Conservation (phyloP, 2,329 filamentous ascomycete species). For the Verticillium tricorpus region DNA sequence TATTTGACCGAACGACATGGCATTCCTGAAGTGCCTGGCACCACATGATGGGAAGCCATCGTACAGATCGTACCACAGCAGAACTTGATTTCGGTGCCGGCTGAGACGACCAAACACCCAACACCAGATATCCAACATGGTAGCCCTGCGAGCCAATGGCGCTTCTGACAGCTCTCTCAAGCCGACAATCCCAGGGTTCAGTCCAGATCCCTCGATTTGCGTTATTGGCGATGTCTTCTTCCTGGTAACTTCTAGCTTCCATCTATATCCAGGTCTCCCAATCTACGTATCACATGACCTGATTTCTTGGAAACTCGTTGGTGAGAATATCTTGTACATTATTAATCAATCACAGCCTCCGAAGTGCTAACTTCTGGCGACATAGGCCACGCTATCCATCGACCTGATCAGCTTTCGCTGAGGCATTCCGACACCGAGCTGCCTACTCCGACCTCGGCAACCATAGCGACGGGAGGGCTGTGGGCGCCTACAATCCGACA, state of each 20-base stretch:
- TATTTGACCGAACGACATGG: too few species aligned
- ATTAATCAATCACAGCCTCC: too few species aligned
- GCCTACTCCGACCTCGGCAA: neutral
- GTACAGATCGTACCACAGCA: too few species aligned
- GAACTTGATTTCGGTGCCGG: too few species aligned
- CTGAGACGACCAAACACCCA: too few species aligned
- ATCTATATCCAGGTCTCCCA: constrained; percentile 52
- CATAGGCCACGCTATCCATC: neutral
- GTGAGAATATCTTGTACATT: neutral
- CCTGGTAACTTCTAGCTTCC: constrained; percentile 30
- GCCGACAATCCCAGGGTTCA: constrained; percentile 1
- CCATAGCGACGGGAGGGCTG: neutral
- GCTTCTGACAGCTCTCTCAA: too few species aligned
- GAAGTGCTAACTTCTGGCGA: too few species aligned
- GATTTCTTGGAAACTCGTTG: constrained; percentile 22
- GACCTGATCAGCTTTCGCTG: neutral
- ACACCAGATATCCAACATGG: too few species aligned
- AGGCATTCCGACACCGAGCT: neutral
- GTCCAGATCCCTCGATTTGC: constrained; percentile 2
- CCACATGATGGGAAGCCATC: too few species aligned
- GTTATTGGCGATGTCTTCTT: neutral
- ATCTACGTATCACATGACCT: constrained; percentile 27
- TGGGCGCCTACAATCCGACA: constrained; percentile 4
- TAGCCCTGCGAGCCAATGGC: too few species aligned
- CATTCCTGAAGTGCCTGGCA: too few species aligned